A percentile compares a stretch with the other conserved stretches of the same genome.
phyloP scores from a whole-genome alignment of 306 rosid genomes.

The Prunus armeniaca region DNA sequence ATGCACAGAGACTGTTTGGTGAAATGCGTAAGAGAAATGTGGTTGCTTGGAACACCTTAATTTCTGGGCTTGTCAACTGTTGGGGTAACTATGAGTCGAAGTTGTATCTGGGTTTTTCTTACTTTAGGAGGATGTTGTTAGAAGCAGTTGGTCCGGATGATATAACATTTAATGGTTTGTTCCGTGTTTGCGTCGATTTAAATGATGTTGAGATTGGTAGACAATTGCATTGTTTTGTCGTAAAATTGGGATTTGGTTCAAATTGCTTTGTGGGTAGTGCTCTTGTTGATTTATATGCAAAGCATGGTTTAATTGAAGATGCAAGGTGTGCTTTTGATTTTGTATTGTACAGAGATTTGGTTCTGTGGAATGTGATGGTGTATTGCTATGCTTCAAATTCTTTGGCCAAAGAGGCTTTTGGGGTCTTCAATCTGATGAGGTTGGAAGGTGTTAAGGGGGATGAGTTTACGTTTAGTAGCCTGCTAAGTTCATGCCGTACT shows the following conservation, averaged over 20 bases:
- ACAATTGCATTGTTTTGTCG: constrained; percentile 57
- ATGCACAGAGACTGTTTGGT: constrained; percentile 57
- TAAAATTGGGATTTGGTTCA: constrained; percentile 54
- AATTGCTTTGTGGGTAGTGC: constrained; percentile 62
- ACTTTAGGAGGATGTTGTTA: constrained; percentile 59
- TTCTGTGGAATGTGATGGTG: constrained; percentile 81
- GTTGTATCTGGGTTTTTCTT: constrained; percentile 30
- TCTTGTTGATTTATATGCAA: constrained; percentile 56
- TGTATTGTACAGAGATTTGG: constrained; percentile 46
- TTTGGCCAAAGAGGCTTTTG: constrained; percentile 39
- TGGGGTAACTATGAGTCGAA: constrained; percentile 13
- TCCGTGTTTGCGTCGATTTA: constrained; percentile 48
- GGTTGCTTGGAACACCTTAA: constrained; percentile 63
- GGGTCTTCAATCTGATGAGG: constrained; percentile 47
- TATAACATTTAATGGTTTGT: constrained; percentile 50
- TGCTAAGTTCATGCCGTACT: constrained; percentile 40
- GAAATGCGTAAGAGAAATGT: constrained; percentile 68
- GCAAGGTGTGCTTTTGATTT: constrained; percentile 51
- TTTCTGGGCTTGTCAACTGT: constrained; percentile 45
- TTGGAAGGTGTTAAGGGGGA: constrained; percentile 48
- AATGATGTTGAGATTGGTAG: constrained; percentile 43
- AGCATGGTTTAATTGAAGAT: constrained; percentile 49
- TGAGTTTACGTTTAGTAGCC: constrained; percentile 61
- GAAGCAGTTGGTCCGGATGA: constrained; percentile 49
- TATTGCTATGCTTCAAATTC: constrained; percentile 52